A percentile compares a stretch with the other conserved stretches of the same genome.
Conservation (phyloP, 768 basidiomycete genomes). For the Kwoniella botswanensis region DNA sequence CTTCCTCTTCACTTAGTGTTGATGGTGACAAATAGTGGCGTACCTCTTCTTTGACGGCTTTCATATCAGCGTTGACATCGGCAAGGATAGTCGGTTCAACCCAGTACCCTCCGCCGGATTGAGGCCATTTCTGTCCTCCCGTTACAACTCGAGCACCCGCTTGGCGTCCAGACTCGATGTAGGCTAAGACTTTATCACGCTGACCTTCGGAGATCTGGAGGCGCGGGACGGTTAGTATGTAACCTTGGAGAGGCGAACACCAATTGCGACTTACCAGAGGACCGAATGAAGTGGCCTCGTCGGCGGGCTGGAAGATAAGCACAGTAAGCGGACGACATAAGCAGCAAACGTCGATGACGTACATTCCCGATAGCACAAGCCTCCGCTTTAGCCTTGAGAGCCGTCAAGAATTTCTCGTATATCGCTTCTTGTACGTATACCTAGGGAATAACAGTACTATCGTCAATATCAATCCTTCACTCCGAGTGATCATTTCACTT, state of each 20-base stretch:
- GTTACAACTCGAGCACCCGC: slow-evolving; percentile 72
- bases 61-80: slow-evolving; percentile 70
- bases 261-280: slow-evolving; percentile 30
- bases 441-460: neutral
- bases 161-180: slow-evolving; percentile 75
- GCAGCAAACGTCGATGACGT: neutral
- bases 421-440: slow-evolving; percentile 70
- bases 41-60: slow-evolving; percentile 63
- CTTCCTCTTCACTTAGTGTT: no score
- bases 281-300: slow-evolving; percentile 55
- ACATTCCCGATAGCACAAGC: slow-evolving; percentile 44
- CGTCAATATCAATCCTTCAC: neutral
- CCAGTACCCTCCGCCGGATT: slow-evolving; percentile 73
- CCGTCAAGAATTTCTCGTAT: slow-evolving; percentile 74
- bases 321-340: no score
- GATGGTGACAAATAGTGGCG: neutral
- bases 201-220: slow-evolving; percentile 47
- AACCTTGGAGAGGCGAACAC: no score
- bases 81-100: slow-evolving; percentile 85
- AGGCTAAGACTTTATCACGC: slow-evolving; percentile 65
- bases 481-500: neutral
- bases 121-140: slow-evolving; percentile 70
- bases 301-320: slow-evolving; percentile 36
- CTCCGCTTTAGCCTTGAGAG: slow-evolving; percentile 45
- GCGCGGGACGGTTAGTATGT: no score